Percentiles rank a stretch among this genome's conserved stretches.
Evolutionary conservation across 108 stramenopile species (phyloP).

Genomic region (Hondaea fermentalgiana): DNA sequence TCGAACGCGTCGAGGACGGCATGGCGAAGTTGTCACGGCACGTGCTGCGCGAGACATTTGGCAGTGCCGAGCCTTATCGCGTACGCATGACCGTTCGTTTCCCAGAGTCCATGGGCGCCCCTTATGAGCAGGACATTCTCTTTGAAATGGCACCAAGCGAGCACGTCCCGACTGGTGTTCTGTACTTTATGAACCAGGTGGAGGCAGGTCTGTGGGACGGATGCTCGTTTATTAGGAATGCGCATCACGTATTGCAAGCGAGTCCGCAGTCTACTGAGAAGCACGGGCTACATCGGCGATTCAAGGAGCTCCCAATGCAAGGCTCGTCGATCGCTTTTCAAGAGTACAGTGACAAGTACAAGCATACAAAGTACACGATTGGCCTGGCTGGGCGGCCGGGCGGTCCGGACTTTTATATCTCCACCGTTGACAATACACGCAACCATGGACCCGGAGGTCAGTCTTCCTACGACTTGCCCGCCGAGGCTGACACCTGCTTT

Average conservation of each 20-base stretch:
- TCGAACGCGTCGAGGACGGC: background rate
- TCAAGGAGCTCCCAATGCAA: conserved; percentile 40
- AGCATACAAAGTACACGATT: conserved; percentile 63
- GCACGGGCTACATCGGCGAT: conserved; percentile 17
- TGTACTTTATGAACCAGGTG: conserved; percentile 71
- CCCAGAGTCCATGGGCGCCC: background rate
- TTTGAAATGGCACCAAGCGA: background rate
- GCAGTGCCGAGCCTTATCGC: background rate
- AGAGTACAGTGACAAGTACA: conserved; percentile 61
- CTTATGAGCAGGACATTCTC: background rate
- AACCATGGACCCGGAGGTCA: conserved; percentile 80
- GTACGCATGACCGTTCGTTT: background rate
- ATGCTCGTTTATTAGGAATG: conserved; percentile 60
- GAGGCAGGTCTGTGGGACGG: conserved; percentile 66
- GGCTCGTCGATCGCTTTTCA: conserved; percentile 54
- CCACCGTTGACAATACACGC: conserved; percentile 65
- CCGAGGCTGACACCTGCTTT: conserved; percentile 81
- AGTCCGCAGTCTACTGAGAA: conserved; percentile 48
- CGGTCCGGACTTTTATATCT: conserved; percentile 83
- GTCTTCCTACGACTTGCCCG: conserved; percentile 55
- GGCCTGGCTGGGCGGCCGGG: conserved; percentile 75
- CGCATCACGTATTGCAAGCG: conserved; percentile 71
- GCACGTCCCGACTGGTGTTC: conserved; percentile 66
- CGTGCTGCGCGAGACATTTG: background rate
- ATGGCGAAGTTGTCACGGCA: background rate